Conservation (phyloP, 2,329 filamentous ascomycete genomes). For the Alternaria arborescens region DNA sequence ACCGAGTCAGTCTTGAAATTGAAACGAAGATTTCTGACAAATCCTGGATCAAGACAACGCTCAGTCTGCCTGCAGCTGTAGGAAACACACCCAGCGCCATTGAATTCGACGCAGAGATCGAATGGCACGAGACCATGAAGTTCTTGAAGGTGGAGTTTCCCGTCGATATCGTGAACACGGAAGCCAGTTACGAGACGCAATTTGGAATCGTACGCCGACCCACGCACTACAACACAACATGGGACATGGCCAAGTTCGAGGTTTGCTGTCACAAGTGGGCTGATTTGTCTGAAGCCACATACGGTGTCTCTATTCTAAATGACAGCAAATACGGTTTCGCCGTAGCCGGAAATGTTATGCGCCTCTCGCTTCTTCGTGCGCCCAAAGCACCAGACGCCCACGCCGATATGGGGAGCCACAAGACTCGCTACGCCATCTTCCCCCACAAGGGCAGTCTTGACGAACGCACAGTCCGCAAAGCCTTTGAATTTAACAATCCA, state of each 20-base stretch:
- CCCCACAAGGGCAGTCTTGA: slow-evolving; percentile 80
- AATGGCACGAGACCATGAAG: slow-evolving; percentile 97
- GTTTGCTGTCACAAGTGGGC: slow-evolving; percentile 96
- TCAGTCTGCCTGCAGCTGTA: slow-evolving; percentile 77
- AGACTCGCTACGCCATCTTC: slow-evolving; percentile 88
- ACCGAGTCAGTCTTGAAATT: slow-evolving; percentile 82
- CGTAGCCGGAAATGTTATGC: slow-evolving; percentile 87
- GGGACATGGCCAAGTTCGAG: slow-evolving; percentile 98
- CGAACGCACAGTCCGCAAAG: slow-evolving; percentile 78
- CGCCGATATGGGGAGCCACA: slow-evolving; percentile 91
- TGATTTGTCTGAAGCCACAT: slow-evolving; percentile 85
- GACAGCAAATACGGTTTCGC: slow-evolving; percentile 97
- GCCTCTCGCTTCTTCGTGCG: slow-evolving; percentile 82
- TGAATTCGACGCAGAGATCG: slow-evolving; percentile 84
- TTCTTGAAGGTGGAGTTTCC: slow-evolving; percentile 99
- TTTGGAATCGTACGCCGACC: slow-evolving; percentile 88
- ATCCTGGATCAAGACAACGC: slow-evolving; percentile 85
- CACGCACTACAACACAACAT: slow-evolving; percentile 97
- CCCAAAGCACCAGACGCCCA: slow-evolving; percentile 93
- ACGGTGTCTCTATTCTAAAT: slow-evolving; percentile 92
- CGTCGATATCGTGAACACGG: slow-evolving; percentile 86
- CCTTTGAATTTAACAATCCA: slow-evolving; percentile 90
- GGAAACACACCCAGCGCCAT: slow-evolving; percentile 73
- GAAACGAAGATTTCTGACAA: slow-evolving; percentile 87
- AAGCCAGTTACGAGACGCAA: slow-evolving; percentile 94